Evolutionary conservation across 331 rosid genomes (phyloP).

Genomic region (Saraca asoca): DNA sequence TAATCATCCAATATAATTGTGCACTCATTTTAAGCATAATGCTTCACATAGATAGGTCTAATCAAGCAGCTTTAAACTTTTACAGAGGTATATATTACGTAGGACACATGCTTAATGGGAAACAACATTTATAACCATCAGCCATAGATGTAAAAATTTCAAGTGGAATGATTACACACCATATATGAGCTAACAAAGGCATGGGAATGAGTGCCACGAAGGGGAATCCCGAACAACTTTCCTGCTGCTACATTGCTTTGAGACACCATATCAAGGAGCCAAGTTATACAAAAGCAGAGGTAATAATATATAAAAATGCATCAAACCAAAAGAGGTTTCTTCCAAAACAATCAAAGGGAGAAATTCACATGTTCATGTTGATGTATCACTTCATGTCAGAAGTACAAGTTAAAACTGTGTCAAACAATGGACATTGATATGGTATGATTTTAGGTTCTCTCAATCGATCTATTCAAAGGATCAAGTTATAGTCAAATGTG

Average conservation of each 20-base stretch:
- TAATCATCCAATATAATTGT: too few relatives aligned
- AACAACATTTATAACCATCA: slow-evolving; percentile 12
- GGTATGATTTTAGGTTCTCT: slow-evolving; percentile 13
- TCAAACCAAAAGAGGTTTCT: neutral
- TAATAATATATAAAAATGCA: slow-evolving; percentile 19
- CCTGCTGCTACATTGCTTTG: slow-evolving; percentile 90
- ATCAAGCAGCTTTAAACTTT: neutral
- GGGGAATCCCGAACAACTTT: slow-evolving; percentile 86
- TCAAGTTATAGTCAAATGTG: neutral
- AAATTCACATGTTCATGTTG: too few relatives aligned
- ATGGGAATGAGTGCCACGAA: slow-evolving; percentile 98
- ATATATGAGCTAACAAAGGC: slow-evolving; percentile 92
- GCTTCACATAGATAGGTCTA: too few relatives aligned
- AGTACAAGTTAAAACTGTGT: slow-evolving; percentile 6
- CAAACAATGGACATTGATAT: neutral
- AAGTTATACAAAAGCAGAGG: slow-evolving; percentile 31
- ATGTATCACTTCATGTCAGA: neutral
- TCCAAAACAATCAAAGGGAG: too few relatives aligned
- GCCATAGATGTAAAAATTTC: neutral
- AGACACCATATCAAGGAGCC: slow-evolving; percentile 27
- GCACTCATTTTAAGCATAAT: too few relatives aligned
- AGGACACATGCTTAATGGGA: slow-evolving; percentile 9
- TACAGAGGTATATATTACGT: slow-evolving; percentile 5
- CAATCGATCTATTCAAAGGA: neutral
- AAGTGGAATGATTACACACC: slow-evolving; percentile 48